Conservation (phyloP, 352 stramenopile species). For the Aphanomyces euteiches region DNA sequence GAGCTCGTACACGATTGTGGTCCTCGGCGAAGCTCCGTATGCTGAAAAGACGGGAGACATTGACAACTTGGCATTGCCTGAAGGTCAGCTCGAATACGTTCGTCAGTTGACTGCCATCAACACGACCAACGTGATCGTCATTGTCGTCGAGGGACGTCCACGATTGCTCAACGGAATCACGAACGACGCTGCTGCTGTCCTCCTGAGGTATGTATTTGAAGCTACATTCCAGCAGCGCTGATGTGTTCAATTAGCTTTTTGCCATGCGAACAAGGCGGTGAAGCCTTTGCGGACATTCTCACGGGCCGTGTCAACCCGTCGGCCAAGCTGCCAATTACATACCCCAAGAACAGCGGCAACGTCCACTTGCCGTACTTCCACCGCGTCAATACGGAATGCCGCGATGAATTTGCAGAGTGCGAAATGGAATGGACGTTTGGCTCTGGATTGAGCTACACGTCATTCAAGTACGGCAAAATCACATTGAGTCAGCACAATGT, state of each 20-base stretch:
- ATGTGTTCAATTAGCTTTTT: slow-evolving; percentile 41
- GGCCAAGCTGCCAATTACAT: slow-evolving; percentile 75
- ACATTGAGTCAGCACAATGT: slow-evolving; percentile 41
- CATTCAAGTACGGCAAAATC: slow-evolving; percentile 52
- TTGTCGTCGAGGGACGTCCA: slow-evolving; percentile 71
- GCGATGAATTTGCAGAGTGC: slow-evolving; percentile 45
- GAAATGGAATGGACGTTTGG: slow-evolving; percentile 67
- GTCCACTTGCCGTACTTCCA: slow-evolving; percentile 76
- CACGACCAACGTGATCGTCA: slow-evolving; percentile 68
- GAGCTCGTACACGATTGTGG: slow-evolving; percentile 62
- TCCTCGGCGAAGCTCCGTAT: slow-evolving; percentile 71
- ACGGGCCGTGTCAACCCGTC: slow-evolving; percentile 75
- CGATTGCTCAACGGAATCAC: slow-evolving; percentile 58
- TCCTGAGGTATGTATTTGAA: slow-evolving; percentile 43
- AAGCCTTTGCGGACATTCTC: slow-evolving; percentile 77
- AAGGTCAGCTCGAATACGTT: slow-evolving; percentile 70
- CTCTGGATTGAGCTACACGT: slow-evolving; percentile 63
- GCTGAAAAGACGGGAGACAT: slow-evolving; percentile 86
- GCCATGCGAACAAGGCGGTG: slow-evolving; percentile 63
- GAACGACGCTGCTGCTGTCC: slow-evolving; percentile 55
- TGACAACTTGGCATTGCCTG: slow-evolving; percentile 58
- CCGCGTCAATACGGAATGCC: slow-evolving; percentile 48
- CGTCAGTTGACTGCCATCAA: slow-evolving; percentile 46
- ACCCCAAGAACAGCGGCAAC: slow-evolving; percentile 61
- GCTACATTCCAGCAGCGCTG: background rate